These are phyloP conservation scores for Rehmannia glutinosa DNA, from an alignment of 257 asterid species.

Conservation along the genomic window DNA sequence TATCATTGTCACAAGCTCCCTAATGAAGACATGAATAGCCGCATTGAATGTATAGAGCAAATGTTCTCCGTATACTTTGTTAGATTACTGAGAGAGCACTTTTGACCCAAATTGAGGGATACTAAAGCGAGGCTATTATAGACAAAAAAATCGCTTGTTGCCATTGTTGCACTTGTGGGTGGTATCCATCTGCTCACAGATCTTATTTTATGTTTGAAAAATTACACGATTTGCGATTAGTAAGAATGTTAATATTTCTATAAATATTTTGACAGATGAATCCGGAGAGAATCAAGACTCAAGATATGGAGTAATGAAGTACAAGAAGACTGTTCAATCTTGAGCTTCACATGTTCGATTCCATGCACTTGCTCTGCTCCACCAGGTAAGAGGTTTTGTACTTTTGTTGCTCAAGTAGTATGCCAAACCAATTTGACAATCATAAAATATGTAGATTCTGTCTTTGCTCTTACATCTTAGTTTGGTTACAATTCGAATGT, in stretches of 20 bases:
- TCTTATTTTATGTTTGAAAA: conserved; percentile 14
- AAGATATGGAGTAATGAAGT: conserved; percentile 94
- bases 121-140: conserved; percentile 87
- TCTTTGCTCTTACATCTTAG: not conserved
- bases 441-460: not conserved
- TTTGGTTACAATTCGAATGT: not conserved
- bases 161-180: conserved; percentile 92
- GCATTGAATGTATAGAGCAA: conserved; percentile 92
- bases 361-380: conserved; percentile 83
- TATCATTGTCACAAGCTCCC: conserved; percentile 90
- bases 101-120: conserved; percentile 81
- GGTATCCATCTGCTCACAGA: conserved; percentile 90
- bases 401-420: not conserved
- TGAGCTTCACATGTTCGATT: conserved; percentile 84
- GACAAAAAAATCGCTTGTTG: conserved; percentile 87
- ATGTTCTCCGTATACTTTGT: conserved; percentile 85
- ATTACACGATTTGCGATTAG: not conserved
- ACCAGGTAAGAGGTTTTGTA: conserved; percentile 47
- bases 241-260: conserved; percentile 9
- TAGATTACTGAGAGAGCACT: conserved; percentile 81
- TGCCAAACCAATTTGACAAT: not conserved
- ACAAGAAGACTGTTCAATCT: conserved; percentile 86
- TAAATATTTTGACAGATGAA: conserved; percentile 45
- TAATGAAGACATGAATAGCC: conserved; percentile 94
- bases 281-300: conserved; percentile 78